Evolutionary conservation across 2,329 filamentous ascomycete species (phyloP).

Genomic region (Fusarium oxysporum): DNA sequence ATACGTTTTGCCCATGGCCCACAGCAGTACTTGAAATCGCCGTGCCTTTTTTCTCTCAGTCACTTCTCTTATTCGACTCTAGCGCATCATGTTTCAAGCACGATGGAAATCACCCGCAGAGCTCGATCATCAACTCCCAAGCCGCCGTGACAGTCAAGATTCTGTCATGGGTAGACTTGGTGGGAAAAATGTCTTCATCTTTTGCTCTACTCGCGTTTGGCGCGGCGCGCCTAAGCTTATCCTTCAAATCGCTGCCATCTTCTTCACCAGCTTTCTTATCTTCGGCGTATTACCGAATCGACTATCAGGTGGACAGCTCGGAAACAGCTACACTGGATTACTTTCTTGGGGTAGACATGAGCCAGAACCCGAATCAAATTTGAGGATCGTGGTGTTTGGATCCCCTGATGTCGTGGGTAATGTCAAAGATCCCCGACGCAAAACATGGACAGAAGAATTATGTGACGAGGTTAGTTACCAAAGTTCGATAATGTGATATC

Average conservation of each 20-base stretch:
- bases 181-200: slow-evolving; percentile 50
- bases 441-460: slow-evolving; percentile 61
- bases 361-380: slow-evolving; percentile 44
- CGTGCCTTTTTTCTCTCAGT: background rate
- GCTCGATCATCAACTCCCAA: slow-evolving; percentile 38
- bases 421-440: slow-evolving; percentile 45
- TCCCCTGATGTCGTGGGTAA: slow-evolving; percentile 60
- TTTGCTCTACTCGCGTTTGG: slow-evolving; percentile 57
- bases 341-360: slow-evolving; percentile 36
- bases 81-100: slow-evolving; percentile 39
- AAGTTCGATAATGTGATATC: background rate
- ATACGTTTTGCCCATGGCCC: slow-evolving; percentile 11
- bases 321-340: slow-evolving; percentile 42
- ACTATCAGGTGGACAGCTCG: slow-evolving; percentile 37
- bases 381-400: slow-evolving; percentile 66
- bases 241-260: slow-evolving; percentile 42
- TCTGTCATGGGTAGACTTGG: slow-evolving; percentile 36
- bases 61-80: background rate
- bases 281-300: slow-evolving; percentile 41
- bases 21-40: background rate
- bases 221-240: slow-evolving; percentile 51
- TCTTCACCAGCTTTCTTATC: slow-evolving; percentile 46
- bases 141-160: slow-evolving; percentile 30
- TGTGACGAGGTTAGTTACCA: slow-evolving; percentile 57
- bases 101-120: slow-evolving; percentile 40